These are phyloP conservation scores for Agastache rugosa DNA, from an alignment of 257 asterid genomes.

Conservation along the genomic window DNA sequence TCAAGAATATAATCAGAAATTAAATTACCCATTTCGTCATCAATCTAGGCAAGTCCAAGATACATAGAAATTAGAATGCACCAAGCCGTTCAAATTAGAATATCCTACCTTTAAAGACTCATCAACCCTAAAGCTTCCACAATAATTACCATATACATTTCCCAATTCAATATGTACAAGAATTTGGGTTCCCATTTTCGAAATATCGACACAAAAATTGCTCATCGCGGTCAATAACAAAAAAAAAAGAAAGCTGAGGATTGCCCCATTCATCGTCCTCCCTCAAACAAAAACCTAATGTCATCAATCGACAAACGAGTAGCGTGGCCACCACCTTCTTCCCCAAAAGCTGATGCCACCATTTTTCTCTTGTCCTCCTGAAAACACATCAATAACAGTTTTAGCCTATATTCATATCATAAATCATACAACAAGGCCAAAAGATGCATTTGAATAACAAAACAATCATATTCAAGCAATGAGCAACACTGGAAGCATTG, in stretches of 20 bases:
- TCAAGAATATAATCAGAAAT: not conserved
- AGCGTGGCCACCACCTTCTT: slow-evolving; percentile 79
- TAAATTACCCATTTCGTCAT: not conserved
- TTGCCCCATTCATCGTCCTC: slow-evolving; percentile 36
- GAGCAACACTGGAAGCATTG: not conserved
- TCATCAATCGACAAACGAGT: slow-evolving; percentile 76
- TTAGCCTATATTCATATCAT: slow-evolving; percentile 3
- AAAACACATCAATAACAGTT: slow-evolving; percentile 17
- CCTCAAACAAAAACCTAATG: slow-evolving; percentile 71
- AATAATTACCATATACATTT: slow-evolving; percentile 37
- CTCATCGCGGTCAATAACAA: slow-evolving; percentile 32
- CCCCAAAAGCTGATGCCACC: slow-evolving; percentile 99
- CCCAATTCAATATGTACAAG: slow-evolving; percentile 30
- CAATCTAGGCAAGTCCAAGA: slow-evolving; percentile 4
- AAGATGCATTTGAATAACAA: not conserved
- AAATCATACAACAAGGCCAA: not conserved
- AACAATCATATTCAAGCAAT: not conserved
- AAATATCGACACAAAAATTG: slow-evolving; percentile 37
- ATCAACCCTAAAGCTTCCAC: not conserved
- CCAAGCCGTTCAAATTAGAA: slow-evolving; percentile 14
- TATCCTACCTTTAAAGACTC: slow-evolving; percentile 21
- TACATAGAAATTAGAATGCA: not conserved
- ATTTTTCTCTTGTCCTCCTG: slow-evolving; percentile 98
- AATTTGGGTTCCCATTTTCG: slow-evolving; percentile 24
- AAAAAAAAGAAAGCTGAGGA: not conserved